Conservation (phyloP, 129 eudicot genomes). For the Helianthus annuus region HanXRQr2.0-SUNRISE NC_035440.2:147954095-147954594, state of each 20-base stretch:
- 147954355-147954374: constrained; percentile 71
- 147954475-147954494: constrained; percentile 87
- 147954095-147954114: constrained; percentile 86
- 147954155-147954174: constrained; percentile 82
- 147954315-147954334: constrained; percentile 80
- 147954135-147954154: constrained; percentile 73
- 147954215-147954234: constrained; percentile 26
- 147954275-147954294: neutral
- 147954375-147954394: constrained; percentile 93
- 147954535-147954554: neutral
- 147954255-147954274: neutral
- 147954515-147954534: constrained; percentile 14
- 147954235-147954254: neutral
- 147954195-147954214: constrained; percentile 99
- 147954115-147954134: constrained; percentile 83
- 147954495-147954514: constrained; percentile 48
- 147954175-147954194: constrained; percentile 95
- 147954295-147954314: constrained; percentile 46
- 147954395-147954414: constrained; percentile 80
- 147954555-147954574: neutral
- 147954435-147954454: constrained; percentile 85
- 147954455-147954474: constrained; percentile 82
- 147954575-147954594: too few relatives aligned
- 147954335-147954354: constrained; percentile 71
- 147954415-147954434: constrained; percentile 63